Base-by-base conservation (phyloP, 495 filamentous ascomycete species). In the Sordaria brevicollis region DNA sequence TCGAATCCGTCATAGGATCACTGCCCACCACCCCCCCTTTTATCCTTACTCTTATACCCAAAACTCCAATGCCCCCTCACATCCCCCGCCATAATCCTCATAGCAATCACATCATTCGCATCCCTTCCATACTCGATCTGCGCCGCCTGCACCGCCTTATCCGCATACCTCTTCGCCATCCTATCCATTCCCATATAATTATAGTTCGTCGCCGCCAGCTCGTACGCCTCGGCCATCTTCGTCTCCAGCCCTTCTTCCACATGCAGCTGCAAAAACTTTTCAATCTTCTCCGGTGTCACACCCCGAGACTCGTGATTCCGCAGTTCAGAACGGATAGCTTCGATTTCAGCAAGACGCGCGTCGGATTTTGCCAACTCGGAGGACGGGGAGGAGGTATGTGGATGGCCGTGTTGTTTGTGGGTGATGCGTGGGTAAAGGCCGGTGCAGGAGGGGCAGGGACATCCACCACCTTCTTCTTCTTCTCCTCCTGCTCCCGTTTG, bases 1-100 rank as follows among this genome's bases (percentile, higher is more conserved):
- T 87, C 87, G 74, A 84, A 78, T 36, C 78, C 77, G 9, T 81
- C 83, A 79, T 34, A 75, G 75, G 15, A 76, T 74, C 57, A 71
- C 74, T 9, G 70, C 75, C 4, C 86, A 81, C 17, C 83, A 31
- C 62, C 62, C 41, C 13, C 21, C 57, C 70, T 70, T 67, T 74
- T 74, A 2, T 69, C 17, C 54, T 73, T 74, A 31, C 62, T 73
- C 41, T 54, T 21, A 19, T 73, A n/a, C n/a, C n/a, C n/a, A n/a
- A n/a, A 73, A 35, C 73, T 73, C 62, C 71, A 76, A 54, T 76
- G 74, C 10, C 74, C 74, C 67, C 68, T 68, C 38, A 74, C 65
- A 35, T 76, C 74, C 62, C 65, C 66, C 25, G 71, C 71, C 37
- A 74, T 62, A 21, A 76, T 71, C 34, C 71, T 43, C 68, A 77